Percentiles rank a stretch among this genome's conserved stretches.
Evolutionary conservation across 306 rosid genomes (phyloP).

Genomic region (Citrullus amarus): DNA sequence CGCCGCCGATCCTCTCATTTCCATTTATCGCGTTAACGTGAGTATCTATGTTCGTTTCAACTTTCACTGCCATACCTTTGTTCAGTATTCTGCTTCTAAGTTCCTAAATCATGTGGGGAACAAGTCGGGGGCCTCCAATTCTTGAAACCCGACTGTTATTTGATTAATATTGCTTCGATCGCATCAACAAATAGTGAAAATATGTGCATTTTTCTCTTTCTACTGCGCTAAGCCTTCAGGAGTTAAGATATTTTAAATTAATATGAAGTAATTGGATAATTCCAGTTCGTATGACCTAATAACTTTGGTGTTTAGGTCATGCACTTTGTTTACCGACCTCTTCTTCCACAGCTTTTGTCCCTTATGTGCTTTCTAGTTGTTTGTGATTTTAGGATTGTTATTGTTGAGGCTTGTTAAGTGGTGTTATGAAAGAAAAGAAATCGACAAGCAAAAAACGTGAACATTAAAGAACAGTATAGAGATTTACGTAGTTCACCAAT

Average conservation of each 20-base stretch:
- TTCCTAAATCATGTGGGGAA: not conserved
- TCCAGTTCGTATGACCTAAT: not conserved
- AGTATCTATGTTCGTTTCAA: constrained; percentile 13
- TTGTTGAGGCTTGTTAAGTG: not conserved
- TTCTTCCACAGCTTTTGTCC: not conserved
- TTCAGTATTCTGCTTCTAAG: not conserved
- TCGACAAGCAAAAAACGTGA: too few species aligned
- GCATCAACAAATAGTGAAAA: too few species aligned
- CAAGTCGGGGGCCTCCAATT: not conserved
- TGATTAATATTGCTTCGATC: not conserved
- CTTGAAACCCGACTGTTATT: not conserved
- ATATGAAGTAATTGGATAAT: not conserved
- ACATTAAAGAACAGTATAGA: too few species aligned
- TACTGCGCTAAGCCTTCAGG: too few species aligned
- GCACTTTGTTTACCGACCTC: not conserved
- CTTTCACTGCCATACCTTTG: not conserved
- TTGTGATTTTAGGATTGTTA: not conserved
- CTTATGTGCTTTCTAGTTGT: not conserved
- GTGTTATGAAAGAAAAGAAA: too few species aligned
- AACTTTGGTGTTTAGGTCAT: too few species aligned
- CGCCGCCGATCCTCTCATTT: constrained; percentile 39
- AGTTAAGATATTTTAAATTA: too few species aligned
- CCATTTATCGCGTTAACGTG: constrained; percentile 31
- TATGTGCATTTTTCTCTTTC: too few species aligned
- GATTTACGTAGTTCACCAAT: too few species aligned